phyloP scores from a whole-genome alignment of 257 asterid species.

The Forsythia viridissima region DNA sequence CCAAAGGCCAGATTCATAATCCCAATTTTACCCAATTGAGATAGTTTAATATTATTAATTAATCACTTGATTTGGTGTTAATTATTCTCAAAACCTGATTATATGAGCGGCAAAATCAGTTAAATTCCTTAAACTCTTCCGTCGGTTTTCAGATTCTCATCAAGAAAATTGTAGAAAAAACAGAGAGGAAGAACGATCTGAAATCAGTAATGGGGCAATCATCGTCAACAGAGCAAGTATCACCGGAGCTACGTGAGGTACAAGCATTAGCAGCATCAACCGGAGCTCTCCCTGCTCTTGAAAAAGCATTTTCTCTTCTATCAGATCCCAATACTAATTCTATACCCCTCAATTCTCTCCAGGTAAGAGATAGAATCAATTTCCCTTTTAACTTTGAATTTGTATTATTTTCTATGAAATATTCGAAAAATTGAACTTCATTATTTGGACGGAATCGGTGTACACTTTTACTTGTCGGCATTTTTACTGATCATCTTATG shows the following conservation, averaged over 20 bases:
- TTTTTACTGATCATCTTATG: not conserved
- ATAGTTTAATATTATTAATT: too few species aligned
- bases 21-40: not conserved
- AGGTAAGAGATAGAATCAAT: constrained; percentile 39
- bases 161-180: not conserved
- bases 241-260: constrained; percentile 68
- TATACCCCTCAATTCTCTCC: constrained; percentile 59
- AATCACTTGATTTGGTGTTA: not conserved
- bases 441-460: not conserved
- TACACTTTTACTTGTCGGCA: not conserved
- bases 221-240: constrained; percentile 53
- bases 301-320: constrained; percentile 62
- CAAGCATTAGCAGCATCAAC: constrained; percentile 83
- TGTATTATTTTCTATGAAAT: not conserved
- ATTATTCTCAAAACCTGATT: not conserved
- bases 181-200: not conserved
- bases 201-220: constrained; percentile 74
- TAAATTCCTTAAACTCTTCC: not conserved
- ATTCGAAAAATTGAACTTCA: not conserved
- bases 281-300: constrained; percentile 75
- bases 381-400: not conserved
- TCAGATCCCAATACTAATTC: constrained; percentile 66
- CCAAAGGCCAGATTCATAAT: not conserved
- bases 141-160: not conserved
- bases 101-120: not conserved